phyloP scores from a whole-genome alignment of 2,329 filamentous ascomycete genomes.

The Sporothrix pseudoabietina region DNA sequence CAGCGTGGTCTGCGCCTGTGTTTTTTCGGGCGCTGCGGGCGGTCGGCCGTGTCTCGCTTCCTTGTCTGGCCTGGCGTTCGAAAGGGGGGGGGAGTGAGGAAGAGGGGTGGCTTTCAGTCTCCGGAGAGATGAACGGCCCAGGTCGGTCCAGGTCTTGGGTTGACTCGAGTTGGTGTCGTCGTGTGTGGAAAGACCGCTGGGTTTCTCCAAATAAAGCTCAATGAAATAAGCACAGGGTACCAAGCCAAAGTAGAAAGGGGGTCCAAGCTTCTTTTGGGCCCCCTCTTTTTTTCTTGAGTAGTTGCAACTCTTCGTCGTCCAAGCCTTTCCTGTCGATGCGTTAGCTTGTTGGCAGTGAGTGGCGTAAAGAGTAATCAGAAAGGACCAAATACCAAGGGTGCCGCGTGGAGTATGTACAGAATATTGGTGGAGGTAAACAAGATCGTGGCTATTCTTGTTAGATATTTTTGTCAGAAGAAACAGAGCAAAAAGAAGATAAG shows the following conservation, averaged over 20 bases:
- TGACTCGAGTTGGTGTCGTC: neutral
- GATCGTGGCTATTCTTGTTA: neutral
- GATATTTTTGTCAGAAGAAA: neutral
- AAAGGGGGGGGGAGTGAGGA: neutral
- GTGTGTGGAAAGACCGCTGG: neutral
- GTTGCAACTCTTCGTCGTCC: neutral
- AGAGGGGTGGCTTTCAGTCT: neutral
- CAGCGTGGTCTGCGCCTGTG: constrained; percentile 4
- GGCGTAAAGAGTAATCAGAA: neutral
- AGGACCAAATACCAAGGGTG: neutral
- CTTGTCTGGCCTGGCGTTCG: neutral
- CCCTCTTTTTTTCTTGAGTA: neutral
- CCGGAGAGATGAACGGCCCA: neutral
- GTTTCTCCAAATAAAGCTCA: constrained; percentile 14
- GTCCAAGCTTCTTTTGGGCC: constrained; percentile 21
- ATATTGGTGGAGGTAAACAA: neutral
- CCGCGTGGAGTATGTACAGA: neutral
- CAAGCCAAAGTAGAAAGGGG: neutral
- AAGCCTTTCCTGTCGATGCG: neutral
- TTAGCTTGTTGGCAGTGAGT: neutral
- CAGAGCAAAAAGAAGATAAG: neutral
- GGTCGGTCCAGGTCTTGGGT: neutral
- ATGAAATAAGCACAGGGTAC: constrained; percentile 16
- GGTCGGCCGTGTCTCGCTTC: constrained; percentile 4
- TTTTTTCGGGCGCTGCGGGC: neutral